phyloP scores from a whole-genome alignment of 495 filamentous ascomycete genomes.

The Lepidopterella palustris region DNA sequence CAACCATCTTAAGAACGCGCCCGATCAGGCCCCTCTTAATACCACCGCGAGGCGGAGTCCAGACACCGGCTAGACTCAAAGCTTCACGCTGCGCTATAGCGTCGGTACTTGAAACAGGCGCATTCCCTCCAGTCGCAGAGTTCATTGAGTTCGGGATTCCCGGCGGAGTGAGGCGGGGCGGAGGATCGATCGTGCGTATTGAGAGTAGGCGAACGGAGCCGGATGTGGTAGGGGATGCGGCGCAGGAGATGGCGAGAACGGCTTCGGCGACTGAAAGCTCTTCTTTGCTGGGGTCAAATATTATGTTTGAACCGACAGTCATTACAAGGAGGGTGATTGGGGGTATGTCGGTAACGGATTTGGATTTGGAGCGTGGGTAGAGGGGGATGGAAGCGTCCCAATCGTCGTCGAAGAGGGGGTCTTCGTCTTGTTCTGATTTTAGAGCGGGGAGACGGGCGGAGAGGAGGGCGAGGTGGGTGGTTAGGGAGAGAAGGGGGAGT shows the following conservation, averaged over 20 bases:
- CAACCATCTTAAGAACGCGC: slow-evolving; percentile 47
- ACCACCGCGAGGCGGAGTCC: slow-evolving; percentile 71
- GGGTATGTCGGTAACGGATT: slow-evolving; percentile 41
- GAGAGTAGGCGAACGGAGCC: slow-evolving; percentile 47
- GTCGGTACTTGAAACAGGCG: slow-evolving; percentile 37
- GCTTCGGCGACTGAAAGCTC: slow-evolving; percentile 89
- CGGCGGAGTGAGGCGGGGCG: slow-evolving; percentile 62
- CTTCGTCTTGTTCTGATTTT: slow-evolving; percentile 81
- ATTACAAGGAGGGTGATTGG: slow-evolving; percentile 88
- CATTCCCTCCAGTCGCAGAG: slow-evolving; percentile 49
- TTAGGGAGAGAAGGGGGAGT: slow-evolving; percentile 83
- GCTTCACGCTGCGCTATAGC: slow-evolving; percentile 45
- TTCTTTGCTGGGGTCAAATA: slow-evolving; percentile 86
- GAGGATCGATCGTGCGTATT: slow-evolving; percentile 61
- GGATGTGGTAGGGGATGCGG: slow-evolving; percentile 40
- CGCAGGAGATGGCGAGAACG: slow-evolving; percentile 54
- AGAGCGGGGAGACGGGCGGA: slow-evolving; percentile 75
- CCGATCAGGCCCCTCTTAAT: slow-evolving; percentile 61
- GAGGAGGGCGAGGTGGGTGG: slow-evolving; percentile 92
- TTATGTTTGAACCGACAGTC: slow-evolving; percentile 75
- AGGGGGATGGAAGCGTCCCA: slow-evolving; percentile 77
- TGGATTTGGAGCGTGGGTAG: slow-evolving; percentile 49
- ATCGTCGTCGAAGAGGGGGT: slow-evolving; percentile 97
- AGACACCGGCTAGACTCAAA: slow-evolving; percentile 61
- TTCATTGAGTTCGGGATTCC: slow-evolving; percentile 65